A percentile compares a stretch with the other conserved stretches of the same genome.
Evolutionary conservation across 1,284 basidiomycete genomes (phyloP).

Genomic region (Mycena sp.): DNA sequence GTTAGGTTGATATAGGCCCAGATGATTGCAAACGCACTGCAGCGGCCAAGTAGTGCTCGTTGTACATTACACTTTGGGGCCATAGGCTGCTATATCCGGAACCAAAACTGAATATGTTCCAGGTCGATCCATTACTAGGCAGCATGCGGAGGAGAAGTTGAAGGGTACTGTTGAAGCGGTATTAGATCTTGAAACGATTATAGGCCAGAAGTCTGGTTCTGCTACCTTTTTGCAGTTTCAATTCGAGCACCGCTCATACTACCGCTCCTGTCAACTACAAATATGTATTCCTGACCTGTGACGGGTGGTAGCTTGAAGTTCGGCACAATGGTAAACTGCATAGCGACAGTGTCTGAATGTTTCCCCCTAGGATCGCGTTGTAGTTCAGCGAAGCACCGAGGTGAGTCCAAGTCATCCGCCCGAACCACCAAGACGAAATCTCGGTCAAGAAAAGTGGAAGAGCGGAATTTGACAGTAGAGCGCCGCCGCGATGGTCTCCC

Average conservation of each 20-base stretch:
- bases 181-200: not conserved
- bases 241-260: slow-evolving; percentile 54
- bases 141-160: slow-evolving; percentile 51
- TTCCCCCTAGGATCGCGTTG: slow-evolving; percentile 34
- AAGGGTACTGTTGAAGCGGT: slow-evolving; percentile 38
- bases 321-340: slow-evolving; percentile 63
- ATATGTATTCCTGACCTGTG: slow-evolving; percentile 54
- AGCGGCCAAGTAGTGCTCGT: slow-evolving; percentile 40
- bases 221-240: slow-evolving; percentile 45
- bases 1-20: not conserved
- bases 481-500: slow-evolving; percentile 51
- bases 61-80: slow-evolving; percentile 45
- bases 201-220: not conserved
- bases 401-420: slow-evolving; percentile 55
- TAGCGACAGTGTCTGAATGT: slow-evolving; percentile 49
- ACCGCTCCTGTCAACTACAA: slow-evolving; percentile 55
- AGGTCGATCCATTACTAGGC: slow-evolving; percentile 46
- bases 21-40: slow-evolving; percentile 48
- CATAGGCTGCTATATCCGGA: slow-evolving; percentile 44
- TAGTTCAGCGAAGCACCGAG: slow-evolving; percentile 64
- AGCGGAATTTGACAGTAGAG: slow-evolving; percentile 48
- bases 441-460: slow-evolving; percentile 48
- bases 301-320: slow-evolving; percentile 53
- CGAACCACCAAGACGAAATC: slow-evolving; percentile 59
- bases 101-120: slow-evolving; percentile 66